Evolutionary conservation across 169 alveolate genomes (phyloP).

Genomic region (Eimeria praecox): DNA sequence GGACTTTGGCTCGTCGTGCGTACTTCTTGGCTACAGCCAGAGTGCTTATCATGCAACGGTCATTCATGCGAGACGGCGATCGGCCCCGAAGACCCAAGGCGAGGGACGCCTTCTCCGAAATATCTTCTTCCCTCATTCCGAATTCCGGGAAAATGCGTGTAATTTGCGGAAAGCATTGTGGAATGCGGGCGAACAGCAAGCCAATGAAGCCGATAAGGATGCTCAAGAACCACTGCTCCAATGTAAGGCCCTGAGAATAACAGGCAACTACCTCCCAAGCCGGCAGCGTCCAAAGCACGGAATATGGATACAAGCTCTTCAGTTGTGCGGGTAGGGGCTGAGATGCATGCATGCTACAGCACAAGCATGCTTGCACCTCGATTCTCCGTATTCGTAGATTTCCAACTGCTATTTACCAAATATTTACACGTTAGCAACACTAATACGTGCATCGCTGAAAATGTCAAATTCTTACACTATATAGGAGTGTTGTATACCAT

Average conservation of each 20-base stretch:
- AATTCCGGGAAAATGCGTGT: conserved; percentile 55
- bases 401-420: neutral
- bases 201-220: conserved; percentile 66
- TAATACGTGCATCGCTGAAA: neutral
- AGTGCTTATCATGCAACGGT: conserved; percentile 64
- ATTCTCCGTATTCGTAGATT: neutral
- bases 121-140: conserved; percentile 72
- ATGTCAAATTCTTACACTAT: neutral
- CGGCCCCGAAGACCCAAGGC: conserved; percentile 77
- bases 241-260: conserved; percentile 59
- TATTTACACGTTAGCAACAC: neutral
- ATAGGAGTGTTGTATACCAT: neutral
- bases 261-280: neutral
- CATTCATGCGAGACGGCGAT: conserved; percentile 75
- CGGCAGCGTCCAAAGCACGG: neutral
- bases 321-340: neutral
- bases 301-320: neutral
- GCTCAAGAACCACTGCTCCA: conserved; percentile 74
- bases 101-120: conserved; percentile 46
- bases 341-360: neutral
- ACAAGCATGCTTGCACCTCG: neutral
- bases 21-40: conserved; percentile 73
- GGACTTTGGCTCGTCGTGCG: conserved; percentile 66
- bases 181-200: conserved; percentile 69
- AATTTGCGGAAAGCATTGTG: conserved; percentile 66